A percentile compares a stretch with the other conserved stretches of the same genome.
phyloP scores from a whole-genome alignment of 306 rosid species.

The Senna siamea region DNA sequence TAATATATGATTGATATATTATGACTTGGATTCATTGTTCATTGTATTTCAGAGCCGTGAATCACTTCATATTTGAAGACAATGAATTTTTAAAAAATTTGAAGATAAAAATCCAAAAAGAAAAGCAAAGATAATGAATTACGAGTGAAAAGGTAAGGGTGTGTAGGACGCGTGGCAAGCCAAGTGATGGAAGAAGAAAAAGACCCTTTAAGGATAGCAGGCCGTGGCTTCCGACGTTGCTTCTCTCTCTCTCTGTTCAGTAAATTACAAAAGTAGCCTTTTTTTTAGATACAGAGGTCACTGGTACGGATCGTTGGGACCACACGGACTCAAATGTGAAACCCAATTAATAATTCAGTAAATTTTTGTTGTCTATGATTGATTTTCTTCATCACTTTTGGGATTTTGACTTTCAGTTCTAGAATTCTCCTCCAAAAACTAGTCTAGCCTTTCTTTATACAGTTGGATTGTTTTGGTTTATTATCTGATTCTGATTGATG shows the following conservation, averaged over 20 bases:
- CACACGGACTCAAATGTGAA: constrained; percentile 43
- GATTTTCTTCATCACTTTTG: background rate
- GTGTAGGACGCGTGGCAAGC: constrained; percentile 59
- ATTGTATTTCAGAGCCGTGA: too few species aligned
- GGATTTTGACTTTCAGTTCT: background rate
- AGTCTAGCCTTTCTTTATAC: background rate
- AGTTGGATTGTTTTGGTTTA: background rate
- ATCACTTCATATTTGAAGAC: too few species aligned
- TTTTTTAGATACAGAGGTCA: constrained; percentile 37
- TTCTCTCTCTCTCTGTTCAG: constrained; percentile 31
- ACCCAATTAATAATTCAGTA: background rate
- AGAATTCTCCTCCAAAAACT: background rate
- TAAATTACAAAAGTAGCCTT: constrained; percentile 73
- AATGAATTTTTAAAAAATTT: too few species aligned
- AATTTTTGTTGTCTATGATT: background rate
- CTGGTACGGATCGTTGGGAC: constrained; percentile 43
- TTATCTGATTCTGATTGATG: background rate
- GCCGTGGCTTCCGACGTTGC: constrained; percentile 8
- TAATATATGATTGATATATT: too few species aligned
- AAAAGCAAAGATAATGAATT: too few species aligned
- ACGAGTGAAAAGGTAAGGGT: background rate
- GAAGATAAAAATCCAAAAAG: too few species aligned
- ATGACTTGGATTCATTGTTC: too few species aligned
- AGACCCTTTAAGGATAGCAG: constrained; percentile 8
- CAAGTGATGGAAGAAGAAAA: constrained; percentile 27